phyloP scores from a whole-genome alignment of 495 filamentous ascomycete species.

The Neohortaea acidophila region DNA sequence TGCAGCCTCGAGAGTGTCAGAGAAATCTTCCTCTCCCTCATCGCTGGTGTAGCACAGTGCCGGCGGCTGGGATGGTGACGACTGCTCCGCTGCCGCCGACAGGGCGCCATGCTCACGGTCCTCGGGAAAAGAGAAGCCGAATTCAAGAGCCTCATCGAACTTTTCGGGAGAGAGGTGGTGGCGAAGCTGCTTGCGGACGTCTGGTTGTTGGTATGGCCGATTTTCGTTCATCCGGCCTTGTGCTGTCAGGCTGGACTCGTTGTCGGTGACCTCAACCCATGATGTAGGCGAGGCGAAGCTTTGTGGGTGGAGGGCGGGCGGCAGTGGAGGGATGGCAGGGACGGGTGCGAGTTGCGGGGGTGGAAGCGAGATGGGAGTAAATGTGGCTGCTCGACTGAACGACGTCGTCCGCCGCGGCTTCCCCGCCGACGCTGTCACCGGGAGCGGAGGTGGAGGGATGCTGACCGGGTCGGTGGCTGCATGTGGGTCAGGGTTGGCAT shows the following conservation, averaged over 20 bases:
- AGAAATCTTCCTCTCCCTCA: slow-evolving; percentile 5
- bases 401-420: neutral
- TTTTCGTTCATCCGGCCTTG: no score
- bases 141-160: slow-evolving; percentile 88
- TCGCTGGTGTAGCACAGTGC: neutral
- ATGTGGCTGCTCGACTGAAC: slow-evolving; percentile 16
- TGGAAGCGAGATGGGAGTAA: slow-evolving; percentile 25
- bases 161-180: slow-evolving; percentile 84
- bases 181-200: slow-evolving; percentile 71
- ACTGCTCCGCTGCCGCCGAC: neutral
- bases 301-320: no score
- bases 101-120: neutral
- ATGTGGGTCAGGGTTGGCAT: neutral
- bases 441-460: no score
- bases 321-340: neutral
- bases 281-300: no score
- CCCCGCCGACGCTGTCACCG: no score
- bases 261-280: no score
- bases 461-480: no score
- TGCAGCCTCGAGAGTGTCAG: slow-evolving; percentile 8
- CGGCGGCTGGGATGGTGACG: slow-evolving; percentile 1
- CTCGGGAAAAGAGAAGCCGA: slow-evolving; percentile 59
- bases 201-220: slow-evolving; percentile 78
- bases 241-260: no score
- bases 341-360: slow-evolving; percentile 8